Percentiles rank a stretch among this genome's conserved stretches.
Conservation (phyloP, 164 flowering plant genomes). For the Vitis cinerea region DNA sequence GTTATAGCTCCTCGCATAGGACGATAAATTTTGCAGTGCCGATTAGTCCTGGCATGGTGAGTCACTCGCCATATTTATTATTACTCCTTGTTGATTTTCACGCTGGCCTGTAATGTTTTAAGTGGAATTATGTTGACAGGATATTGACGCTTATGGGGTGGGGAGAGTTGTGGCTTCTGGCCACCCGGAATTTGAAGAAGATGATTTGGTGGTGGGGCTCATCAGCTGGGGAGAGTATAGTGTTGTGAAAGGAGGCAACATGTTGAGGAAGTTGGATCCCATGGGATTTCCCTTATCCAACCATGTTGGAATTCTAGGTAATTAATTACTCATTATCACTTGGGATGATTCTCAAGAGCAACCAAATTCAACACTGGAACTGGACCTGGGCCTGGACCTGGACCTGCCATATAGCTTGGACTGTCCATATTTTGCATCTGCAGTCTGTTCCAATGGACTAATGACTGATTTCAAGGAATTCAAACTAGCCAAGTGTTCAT, state of each 20-base stretch:
- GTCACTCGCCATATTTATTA: neutral
- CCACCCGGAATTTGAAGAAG: conserved; percentile 46
- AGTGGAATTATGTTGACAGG: conserved; percentile 29
- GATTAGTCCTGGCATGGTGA: conserved; percentile 50
- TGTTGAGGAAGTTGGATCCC: conserved; percentile 51
- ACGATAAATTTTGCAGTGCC: conserved; percentile 19
- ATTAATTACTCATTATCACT: neutral
- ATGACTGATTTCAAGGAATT: too few species aligned
- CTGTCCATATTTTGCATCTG: too few species aligned
- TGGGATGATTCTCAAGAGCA: too few species aligned
- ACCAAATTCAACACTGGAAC: too few species aligned
- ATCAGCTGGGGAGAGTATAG: conserved; percentile 64
- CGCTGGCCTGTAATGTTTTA: neutral
- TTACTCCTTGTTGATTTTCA: neutral
- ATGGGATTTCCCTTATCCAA: conserved; percentile 60
- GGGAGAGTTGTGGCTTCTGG: conserved; percentile 69
- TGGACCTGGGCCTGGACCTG: too few species aligned
- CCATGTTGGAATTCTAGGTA: conserved; percentile 68
- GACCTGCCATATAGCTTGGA: too few species aligned
- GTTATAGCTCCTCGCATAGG: conserved; percentile 46
- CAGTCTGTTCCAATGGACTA: too few species aligned
- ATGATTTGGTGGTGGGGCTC: conserved; percentile 59
- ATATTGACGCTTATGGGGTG: conserved; percentile 53
- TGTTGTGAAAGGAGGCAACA: conserved; percentile 23
- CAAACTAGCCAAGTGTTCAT: neutral